Evolutionary conservation across 768 basidiomycete genomes (phyloP).

Genomic region (Boletus bicolor): DNA sequence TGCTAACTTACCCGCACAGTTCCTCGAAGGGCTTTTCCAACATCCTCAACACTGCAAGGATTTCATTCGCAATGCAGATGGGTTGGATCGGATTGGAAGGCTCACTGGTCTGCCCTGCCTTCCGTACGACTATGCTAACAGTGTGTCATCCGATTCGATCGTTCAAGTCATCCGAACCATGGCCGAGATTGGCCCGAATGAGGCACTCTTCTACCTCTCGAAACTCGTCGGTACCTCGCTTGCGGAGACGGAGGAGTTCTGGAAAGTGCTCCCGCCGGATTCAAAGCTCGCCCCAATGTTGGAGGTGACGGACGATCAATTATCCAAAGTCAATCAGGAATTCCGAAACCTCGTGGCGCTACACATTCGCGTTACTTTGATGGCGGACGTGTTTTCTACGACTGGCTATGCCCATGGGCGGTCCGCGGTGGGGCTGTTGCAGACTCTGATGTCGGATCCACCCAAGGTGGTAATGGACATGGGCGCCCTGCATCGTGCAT

Average conservation of each 20-base stretch:
- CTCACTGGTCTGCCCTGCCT: conserved; percentile 82
- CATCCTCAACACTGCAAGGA: conserved; percentile 87
- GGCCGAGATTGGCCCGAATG: conserved; percentile 78
- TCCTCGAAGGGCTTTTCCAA: conserved; percentile 92
- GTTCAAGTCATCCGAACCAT: conserved; percentile 87
- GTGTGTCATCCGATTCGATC: conserved; percentile 81
- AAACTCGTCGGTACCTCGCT: conserved; percentile 69
- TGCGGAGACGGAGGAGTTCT: conserved; percentile 66
- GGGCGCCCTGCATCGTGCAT: conserved; percentile 76
- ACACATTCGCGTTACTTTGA: conserved; percentile 74
- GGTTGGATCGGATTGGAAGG: conserved; percentile 69
- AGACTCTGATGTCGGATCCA: conserved; percentile 65
- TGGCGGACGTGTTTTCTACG: conserved; percentile 85
- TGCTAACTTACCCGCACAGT: conserved; percentile 42
- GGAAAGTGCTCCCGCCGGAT: conserved; percentile 49
- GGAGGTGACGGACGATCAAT: conserved; percentile 49
- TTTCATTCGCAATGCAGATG: conserved; percentile 73
- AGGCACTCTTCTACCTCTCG: conserved; percentile 68
- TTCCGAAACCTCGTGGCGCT: conserved; percentile 76
- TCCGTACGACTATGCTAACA: conserved; percentile 85
- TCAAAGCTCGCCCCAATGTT: conserved; percentile 67
- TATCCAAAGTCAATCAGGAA: conserved; percentile 49
- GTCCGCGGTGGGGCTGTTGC: conserved; percentile 68
- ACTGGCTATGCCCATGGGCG: conserved; percentile 81
- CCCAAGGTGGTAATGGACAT: conserved; percentile 66